Base-by-base conservation (phyloP, 345 rosid genomes). In the Citrus glauca region DNA sequence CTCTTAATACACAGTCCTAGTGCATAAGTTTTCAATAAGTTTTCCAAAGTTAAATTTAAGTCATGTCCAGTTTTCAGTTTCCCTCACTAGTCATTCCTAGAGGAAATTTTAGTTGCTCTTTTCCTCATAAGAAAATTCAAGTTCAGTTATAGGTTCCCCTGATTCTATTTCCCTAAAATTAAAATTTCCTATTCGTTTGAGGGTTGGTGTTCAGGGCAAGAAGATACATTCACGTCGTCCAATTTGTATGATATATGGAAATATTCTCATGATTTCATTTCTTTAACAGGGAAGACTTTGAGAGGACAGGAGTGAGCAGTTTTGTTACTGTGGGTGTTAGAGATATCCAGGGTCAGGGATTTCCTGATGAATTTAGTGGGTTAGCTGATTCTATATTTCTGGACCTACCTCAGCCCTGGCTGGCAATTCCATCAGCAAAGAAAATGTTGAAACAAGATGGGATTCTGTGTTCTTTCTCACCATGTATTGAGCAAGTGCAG, bases 401-500 rank as follows among this genome's bases (percentile, higher is more conserved):
- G 82, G 97, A 95, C 78, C 91, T 92, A 60, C 97, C 98, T 1
- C 95, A 93, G 73, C 98, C 98, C 67, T 92, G 95, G 98, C 78
- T 92, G 25, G 91, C 94, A 2, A 87, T 91, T 83, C 87, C 91
- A 70, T 96, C 93, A 6, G 97, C 94, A 27, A 90, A 81, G 10
- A 91, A 90, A 83, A 94, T 92, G 97, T 84, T 96, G 83, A 96
- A 89, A 86, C 87, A 85, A 75, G 98, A 94, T 81, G 97, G 93
- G 66, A 76, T 88, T 66, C 57, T 94, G 55, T 96, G 99, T 81
- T 92, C 98, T 35, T 96, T 96, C 87, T 94, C 98, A 28, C 99
- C 98, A 13, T 96, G 99, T 84, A 92, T 94, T 60, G 98, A 96
- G 83, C 97, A 96, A 91, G 98, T 91, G 73, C 97, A 96, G 69